Conservation (phyloP, 2,329 filamentous ascomycete genomes). For the Diaporthe citriasiana region DNA sequence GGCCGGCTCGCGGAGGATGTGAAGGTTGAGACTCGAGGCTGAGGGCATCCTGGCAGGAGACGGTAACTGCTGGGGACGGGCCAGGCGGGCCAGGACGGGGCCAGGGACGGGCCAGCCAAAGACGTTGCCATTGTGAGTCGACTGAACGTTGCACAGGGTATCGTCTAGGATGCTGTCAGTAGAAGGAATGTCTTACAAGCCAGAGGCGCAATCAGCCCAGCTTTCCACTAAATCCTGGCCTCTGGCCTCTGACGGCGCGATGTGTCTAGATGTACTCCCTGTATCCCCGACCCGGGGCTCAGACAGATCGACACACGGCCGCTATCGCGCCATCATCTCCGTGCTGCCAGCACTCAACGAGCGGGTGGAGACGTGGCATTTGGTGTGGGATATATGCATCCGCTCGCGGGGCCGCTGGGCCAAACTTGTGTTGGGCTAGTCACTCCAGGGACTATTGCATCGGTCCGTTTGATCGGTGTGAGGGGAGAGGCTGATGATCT, state of each 20-base stretch:
- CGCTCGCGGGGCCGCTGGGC: neutral
- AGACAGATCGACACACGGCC: conserved; percentile 31
- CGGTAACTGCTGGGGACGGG: conserved; percentile 15
- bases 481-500: neutral
- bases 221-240: neutral
- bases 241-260: conserved; percentile 17
- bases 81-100: conserved; percentile 13
- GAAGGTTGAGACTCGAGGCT: conserved; percentile 8
- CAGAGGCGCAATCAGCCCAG: conserved; percentile 14
- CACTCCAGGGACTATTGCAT: neutral
- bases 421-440: neutral
- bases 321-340: conserved; percentile 29
- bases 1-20: neutral
- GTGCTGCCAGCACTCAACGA: neutral
- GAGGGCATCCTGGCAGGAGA: conserved; percentile 9
- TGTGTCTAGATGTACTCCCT: conserved; percentile 19
- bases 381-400: neutral
- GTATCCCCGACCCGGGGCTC: conserved; percentile 18
- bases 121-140: conserved; percentile 24
- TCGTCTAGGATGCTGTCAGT: conserved; percentile 29
- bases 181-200: conserved; percentile 28
- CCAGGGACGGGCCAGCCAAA: conserved; percentile 8
- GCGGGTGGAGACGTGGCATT: neutral
- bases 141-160: conserved; percentile 28
- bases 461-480: neutral